These are phyloP conservation scores for Pinus tabuliformis DNA, from an alignment of 75 land plant genomes.

Conservation along the genomic window DNA sequence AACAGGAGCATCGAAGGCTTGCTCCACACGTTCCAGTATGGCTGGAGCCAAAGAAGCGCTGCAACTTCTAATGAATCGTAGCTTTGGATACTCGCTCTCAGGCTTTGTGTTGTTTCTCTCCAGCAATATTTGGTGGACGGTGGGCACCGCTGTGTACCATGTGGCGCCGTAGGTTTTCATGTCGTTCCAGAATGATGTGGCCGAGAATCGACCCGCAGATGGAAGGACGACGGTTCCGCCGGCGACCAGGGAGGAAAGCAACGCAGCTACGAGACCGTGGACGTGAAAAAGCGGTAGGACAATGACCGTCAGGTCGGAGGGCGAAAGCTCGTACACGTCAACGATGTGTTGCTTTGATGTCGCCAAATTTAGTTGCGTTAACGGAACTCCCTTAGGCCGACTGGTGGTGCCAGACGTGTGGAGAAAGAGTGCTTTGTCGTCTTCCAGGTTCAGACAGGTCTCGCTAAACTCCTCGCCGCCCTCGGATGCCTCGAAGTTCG, in stretches of 20 bases:
- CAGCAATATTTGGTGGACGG: conserved; percentile 88
- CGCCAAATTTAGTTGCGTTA: conserved; percentile 77
- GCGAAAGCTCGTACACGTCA: conserved; percentile 59
- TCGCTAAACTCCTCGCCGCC: not conserved
- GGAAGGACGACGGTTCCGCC: conserved; percentile 85
- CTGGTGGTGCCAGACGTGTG: conserved; percentile 99
- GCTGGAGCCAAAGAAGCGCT: conserved; percentile 78
- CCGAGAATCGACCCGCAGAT: conserved; percentile 83
- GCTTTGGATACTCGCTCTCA: conserved; percentile 68
- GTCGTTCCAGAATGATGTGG: conserved; percentile 88
- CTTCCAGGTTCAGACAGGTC: conserved; percentile 23
- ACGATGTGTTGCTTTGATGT: conserved; percentile 66
- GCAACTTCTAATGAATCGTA: conserved; percentile 87
- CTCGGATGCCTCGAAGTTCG: conserved; percentile 5
- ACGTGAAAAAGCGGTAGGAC: conserved; percentile 93
- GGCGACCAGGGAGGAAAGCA: conserved; percentile 55
- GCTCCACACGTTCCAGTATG: conserved; percentile 63
- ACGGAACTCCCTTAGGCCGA: conserved; percentile 92
- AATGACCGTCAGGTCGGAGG: conserved; percentile 72
- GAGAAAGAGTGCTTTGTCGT: conserved; percentile 84
- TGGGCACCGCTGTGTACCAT: conserved; percentile 98
- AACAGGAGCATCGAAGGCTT: conserved; percentile 77
- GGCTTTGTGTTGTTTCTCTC: conserved; percentile 59
- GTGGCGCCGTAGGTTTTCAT: conserved; percentile 73
- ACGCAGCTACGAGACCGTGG: conserved; percentile 77